These are phyloP conservation scores for Pichia eremophila DNA, from an alignment of 805 yeast genomes.

Conservation along the genomic window DNA sequence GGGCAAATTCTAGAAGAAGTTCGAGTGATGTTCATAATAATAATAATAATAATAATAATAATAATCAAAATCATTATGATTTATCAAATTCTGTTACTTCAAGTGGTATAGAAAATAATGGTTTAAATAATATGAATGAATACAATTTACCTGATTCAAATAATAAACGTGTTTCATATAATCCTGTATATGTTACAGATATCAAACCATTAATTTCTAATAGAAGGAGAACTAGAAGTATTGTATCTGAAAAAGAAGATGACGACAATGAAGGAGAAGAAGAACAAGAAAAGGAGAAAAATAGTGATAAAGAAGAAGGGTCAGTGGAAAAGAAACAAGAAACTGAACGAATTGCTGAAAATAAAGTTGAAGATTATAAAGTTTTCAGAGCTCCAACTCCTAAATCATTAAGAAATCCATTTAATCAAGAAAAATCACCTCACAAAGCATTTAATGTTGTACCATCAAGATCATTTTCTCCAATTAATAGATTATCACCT, in stretches of 20 bases:
- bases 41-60: no score
- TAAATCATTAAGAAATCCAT: background rate
- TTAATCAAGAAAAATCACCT: slow-evolving; percentile 6
- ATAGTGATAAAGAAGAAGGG: background rate
- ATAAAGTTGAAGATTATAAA: background rate
- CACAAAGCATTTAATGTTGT: background rate
- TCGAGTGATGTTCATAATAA: background rate
- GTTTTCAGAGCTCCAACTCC: background rate
- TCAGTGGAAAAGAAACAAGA: background rate
- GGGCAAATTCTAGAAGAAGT: slow-evolving; percentile 17
- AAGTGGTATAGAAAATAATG: background rate
- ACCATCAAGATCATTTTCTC: slow-evolving; percentile 4
- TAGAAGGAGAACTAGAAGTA: background rate
- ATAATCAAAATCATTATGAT: background rate
- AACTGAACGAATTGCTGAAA: background rate
- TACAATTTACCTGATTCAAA: background rate
- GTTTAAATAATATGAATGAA: background rate
- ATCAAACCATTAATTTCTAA: background rate
- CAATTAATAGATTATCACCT: slow-evolving; percentile 10
- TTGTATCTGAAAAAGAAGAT: background rate
- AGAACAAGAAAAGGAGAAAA: background rate
- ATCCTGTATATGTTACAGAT: background rate
- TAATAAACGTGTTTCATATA: background rate
- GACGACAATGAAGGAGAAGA: background rate
- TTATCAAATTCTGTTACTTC: background rate